Percentiles rank a stretch among this genome's conserved stretches.
phyloP scores from a whole-genome alignment of 352 stramenopile genomes.

The Phytophthora citrophthora region DNA sequence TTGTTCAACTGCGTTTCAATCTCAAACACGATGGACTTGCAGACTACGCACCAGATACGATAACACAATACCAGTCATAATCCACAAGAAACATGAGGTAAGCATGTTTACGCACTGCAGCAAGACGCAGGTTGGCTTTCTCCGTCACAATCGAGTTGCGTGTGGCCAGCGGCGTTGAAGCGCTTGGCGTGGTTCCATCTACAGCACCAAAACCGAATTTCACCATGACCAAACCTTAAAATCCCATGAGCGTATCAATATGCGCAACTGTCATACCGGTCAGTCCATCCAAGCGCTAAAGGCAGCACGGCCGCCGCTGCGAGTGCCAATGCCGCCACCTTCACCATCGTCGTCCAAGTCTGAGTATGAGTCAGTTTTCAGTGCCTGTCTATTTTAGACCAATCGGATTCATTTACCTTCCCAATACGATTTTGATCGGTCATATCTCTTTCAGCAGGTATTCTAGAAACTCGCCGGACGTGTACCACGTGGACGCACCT shows the following conservation, averaged over 20 bases:
- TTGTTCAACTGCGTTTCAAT: constrained; percentile 85
- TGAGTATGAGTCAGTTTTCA: constrained; percentile 8
- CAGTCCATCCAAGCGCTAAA: constrained; percentile 54
- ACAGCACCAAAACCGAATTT: not conserved
- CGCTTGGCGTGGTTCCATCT: constrained; percentile 87
- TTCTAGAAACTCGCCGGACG: constrained; percentile 37
- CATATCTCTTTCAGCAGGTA: constrained; percentile 2
- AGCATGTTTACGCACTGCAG: constrained; percentile 58
- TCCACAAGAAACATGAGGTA: no score
- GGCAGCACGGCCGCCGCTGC: constrained; percentile 19
- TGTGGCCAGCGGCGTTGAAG: constrained; percentile 68
- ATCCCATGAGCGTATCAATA: not conserved
- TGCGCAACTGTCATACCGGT: constrained; percentile 37
- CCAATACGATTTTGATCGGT: constrained; percentile 2
- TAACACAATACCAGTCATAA: not conserved
- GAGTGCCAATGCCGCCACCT: constrained; percentile 12
- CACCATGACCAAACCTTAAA: not conserved
- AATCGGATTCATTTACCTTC: constrained; percentile 5
- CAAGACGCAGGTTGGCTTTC: constrained; percentile 61
- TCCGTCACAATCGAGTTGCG: constrained; percentile 69
- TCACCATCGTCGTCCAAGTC: constrained; percentile 22
- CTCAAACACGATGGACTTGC: constrained; percentile 82
- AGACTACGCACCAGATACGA: constrained; percentile 48
- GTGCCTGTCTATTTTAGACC: constrained; percentile 6
- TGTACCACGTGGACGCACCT: constrained; percentile 15